A percentile compares a stretch with the other conserved stretches of the same genome.
Conservation (phyloP, 208 protist species). For the Herpetomonas muscarum region DNA sequence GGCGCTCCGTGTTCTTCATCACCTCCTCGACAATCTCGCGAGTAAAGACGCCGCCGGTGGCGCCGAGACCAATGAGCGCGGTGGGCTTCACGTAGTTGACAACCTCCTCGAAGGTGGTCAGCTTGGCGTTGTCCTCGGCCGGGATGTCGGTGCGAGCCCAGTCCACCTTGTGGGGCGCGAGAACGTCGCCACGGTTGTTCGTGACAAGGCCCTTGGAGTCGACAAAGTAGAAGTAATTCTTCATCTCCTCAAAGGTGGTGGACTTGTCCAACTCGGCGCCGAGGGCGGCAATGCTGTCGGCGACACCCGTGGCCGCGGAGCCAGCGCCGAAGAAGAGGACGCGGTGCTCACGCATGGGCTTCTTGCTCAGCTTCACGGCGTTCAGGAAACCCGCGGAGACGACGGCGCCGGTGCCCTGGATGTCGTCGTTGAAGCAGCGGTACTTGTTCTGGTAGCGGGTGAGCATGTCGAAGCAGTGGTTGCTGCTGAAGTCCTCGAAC, state of each 20-base stretch:
- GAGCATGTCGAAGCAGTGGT: conserved; percentile 93
- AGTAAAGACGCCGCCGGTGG: conserved; percentile 81
- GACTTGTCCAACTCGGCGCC: conserved; percentile 19
- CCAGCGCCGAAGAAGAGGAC: conserved; percentile 88
- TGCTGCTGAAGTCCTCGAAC: conserved; percentile 97
- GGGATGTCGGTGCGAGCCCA: conserved; percentile 65
- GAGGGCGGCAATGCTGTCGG: conserved; percentile 65
- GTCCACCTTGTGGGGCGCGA: conserved; percentile 63
- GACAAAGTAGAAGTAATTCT: conserved; percentile 68
- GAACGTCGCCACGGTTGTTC: conserved; percentile 42
- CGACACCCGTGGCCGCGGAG: conserved; percentile 87
- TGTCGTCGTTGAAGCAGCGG: conserved; percentile 98
- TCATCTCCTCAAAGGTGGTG: conserved; percentile 55
- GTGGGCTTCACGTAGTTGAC: conserved; percentile 88
- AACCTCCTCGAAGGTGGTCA: conserved; percentile 33
- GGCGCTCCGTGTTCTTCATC: conserved; percentile 54
- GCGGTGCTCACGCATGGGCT: conserved; percentile 56
- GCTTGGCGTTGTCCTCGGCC: conserved; percentile 29
- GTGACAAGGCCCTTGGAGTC: conserved; percentile 84
- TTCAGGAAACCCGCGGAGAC: conserved; percentile 91
- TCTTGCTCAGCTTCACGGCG: conserved; percentile 61
- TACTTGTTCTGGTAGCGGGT: conserved; percentile 89
- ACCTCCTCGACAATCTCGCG: conserved; percentile 76
- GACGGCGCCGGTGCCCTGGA: conserved; percentile 96
- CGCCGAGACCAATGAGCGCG: conserved; percentile 88